These are phyloP conservation scores for Globisporangium perplexum DNA, from an alignment of 352 stramenopile species.

Conservation along the genomic window DNA sequence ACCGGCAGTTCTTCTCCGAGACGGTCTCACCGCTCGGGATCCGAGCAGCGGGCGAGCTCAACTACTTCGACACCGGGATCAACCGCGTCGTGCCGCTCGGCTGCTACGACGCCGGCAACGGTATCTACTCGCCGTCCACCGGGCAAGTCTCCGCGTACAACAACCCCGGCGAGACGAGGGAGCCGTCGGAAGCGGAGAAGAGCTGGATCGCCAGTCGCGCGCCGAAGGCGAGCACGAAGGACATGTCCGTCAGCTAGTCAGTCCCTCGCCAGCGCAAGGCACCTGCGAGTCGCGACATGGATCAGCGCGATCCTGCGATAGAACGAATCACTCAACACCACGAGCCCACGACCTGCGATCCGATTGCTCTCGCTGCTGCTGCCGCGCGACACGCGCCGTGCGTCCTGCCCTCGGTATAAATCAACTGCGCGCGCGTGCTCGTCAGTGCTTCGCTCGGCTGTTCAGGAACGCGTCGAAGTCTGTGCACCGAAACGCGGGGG, in stretches of 20 bases:
- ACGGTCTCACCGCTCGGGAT: conserved; percentile 49
- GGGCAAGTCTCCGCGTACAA: conserved; percentile 44
- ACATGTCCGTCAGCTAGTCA: conserved; percentile 64
- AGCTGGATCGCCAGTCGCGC: conserved; percentile 55
- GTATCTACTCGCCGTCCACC: conserved; percentile 64
- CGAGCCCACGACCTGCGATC: neutral
- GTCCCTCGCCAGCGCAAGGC: too few relatives aligned
- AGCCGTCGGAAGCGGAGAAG: conserved; percentile 43
- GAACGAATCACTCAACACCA: too few relatives aligned
- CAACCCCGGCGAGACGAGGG: conserved; percentile 43
- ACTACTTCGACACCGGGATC: conserved; percentile 70
- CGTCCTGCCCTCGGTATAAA: conserved; percentile 3
- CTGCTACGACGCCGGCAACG: conserved; percentile 71
- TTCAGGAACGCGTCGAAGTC: conserved; percentile 49
- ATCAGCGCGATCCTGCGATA: too few relatives aligned
- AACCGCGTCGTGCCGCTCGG: conserved; percentile 57
- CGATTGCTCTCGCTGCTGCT: neutral
- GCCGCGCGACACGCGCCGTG: too few relatives aligned
- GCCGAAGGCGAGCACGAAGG: conserved; percentile 66
- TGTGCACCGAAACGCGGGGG: conserved; percentile 6
- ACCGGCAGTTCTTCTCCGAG: conserved; percentile 71
- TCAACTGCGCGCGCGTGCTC: conserved; percentile 2
- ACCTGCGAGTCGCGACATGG: too few relatives aligned
- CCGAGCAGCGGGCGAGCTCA: conserved; percentile 44
- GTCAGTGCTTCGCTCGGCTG: conserved; percentile 22